A percentile compares a stretch with the other conserved stretches of the same genome.
These are phyloP conservation scores for Rhizopogon roseolus DNA, from an alignment of 768 basidiomycete genomes.

Conservation along the genomic window DNA sequence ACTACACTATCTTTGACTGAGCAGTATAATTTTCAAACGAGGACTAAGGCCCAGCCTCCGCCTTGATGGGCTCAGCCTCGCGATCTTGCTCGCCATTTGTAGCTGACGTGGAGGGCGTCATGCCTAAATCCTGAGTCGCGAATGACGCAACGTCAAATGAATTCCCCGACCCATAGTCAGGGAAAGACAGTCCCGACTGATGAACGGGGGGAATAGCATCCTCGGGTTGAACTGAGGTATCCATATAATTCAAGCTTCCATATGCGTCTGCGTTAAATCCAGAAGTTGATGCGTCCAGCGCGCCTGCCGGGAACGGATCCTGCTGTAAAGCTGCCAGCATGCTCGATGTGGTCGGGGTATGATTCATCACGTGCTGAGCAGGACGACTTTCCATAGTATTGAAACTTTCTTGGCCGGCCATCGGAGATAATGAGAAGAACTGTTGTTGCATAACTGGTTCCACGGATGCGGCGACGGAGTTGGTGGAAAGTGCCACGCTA, in stretches of 20 bases:
- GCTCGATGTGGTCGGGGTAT: slow-evolving; percentile 84
- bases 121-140: slow-evolving; percentile 59
- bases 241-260: slow-evolving; percentile 72
- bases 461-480: slow-evolving; percentile 87
- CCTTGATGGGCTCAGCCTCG: slow-evolving; percentile 62
- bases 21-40: slow-evolving; percentile 13
- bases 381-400: slow-evolving; percentile 60
- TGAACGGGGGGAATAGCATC: slow-evolving; percentile 58
- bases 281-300: slow-evolving; percentile 60
- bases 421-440: slow-evolving; percentile 83
- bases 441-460: slow-evolving; percentile 91
- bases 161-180: slow-evolving; percentile 62
- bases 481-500: slow-evolving; percentile 83
- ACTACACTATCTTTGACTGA: slow-evolving; percentile 23
- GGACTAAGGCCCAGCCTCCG: slow-evolving; percentile 44
- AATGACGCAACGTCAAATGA: slow-evolving; percentile 72
- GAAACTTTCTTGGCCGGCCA: slow-evolving; percentile 83
- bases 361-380: slow-evolving; percentile 54
- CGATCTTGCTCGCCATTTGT: slow-evolving; percentile 56
- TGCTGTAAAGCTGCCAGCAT: slow-evolving; percentile 87
- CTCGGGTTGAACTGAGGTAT: slow-evolving; percentile 59
- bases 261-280: slow-evolving; percentile 68
- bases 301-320: slow-evolving; percentile 60
- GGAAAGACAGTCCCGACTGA: slow-evolving; percentile 61
- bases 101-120: slow-evolving; percentile 43